Base-by-base conservation (phyloP, 352 stramenopile species). In the Pythium phragmitis region DNA sequence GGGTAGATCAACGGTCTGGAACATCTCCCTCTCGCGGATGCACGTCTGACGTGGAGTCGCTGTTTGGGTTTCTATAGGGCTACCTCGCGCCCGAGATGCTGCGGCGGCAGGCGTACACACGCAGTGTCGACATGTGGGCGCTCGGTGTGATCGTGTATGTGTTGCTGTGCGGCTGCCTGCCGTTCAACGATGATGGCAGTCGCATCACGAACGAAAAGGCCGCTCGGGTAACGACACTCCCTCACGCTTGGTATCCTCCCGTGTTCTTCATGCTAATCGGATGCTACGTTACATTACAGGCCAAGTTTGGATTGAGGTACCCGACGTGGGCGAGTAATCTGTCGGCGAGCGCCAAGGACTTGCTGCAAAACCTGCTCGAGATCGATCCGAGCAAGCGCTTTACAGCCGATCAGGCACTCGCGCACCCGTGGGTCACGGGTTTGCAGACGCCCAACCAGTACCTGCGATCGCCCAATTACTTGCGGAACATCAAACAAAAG, bases 81-180 rank as follows among this genome's bases (percentile, higher is more conserved):
- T 99, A 99, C 69, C 76, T 99, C 0, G 96, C 97, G 0, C 97
- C 97, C 6, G 97, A 99, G 70, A 99, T 99, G 96, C 81, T 99
- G 47, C 96, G 98, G 73, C 91, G 97, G 2, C 80, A 98, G 70
- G 88, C 96, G 43, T 99, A 99, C 75, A 98, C 88, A 30, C 97
- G 98, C 71, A 91, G 87, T 1, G 96, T 99, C 13, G 97, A 99
- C 74, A 97, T 98, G 65, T 99, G 97, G 97, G 96, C 97, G 5
- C 79, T 99, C 6, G 97, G 97, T 17, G 88, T 99, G n/a, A 99
- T 99, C 64, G 93, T 98, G 28, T 99, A 98, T 76, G 89, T 99
- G 7, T 75, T 99, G 19, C 77, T 99, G 7, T 99, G 96, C 60
- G 97, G 97, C 6, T 99, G 96, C 58, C 76, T 99, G 8, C 97